Evolutionary conservation across 345 rosid species (phyloP).

Genomic region (Hirschfeldia incana): DNA sequence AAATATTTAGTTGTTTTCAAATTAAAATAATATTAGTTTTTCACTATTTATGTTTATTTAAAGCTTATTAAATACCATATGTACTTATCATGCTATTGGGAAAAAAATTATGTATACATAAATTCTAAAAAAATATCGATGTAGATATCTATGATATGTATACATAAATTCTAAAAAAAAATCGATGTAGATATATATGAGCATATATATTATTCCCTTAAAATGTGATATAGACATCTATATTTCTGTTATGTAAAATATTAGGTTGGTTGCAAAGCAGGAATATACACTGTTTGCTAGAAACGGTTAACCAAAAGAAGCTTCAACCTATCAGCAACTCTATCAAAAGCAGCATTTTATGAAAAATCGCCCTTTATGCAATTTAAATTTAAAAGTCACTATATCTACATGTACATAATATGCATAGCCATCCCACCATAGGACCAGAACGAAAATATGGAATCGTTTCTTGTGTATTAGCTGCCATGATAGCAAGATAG

Average conservation of each 20-base stretch:
- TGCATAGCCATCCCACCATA: slow-evolving; percentile 51
- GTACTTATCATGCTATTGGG: too few species aligned
- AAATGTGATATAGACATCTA: too few species aligned
- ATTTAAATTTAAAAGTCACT: not conserved
- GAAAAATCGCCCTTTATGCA: slow-evolving; percentile 40
- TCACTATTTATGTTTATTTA: too few species aligned
- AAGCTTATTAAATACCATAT: too few species aligned
- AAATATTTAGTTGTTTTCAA: too few species aligned
- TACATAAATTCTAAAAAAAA: too few species aligned
- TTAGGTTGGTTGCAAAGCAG: not conserved
- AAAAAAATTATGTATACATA: not conserved
- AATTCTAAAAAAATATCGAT: slow-evolving; percentile 2
- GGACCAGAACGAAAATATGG: slow-evolving; percentile 77
- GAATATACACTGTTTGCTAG: not conserved
- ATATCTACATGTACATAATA: not conserved
- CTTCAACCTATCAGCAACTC: slow-evolving; percentile 33
- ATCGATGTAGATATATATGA: too few species aligned
- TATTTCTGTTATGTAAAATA: too few species aligned
- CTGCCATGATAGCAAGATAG: slow-evolving; percentile 88
- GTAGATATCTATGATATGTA: too few species aligned
- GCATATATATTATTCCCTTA: too few species aligned
- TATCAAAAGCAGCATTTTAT: too few species aligned
- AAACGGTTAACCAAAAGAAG: slow-evolving; percentile 66
- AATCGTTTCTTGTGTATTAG: slow-evolving; percentile 79
- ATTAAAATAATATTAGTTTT: too few species aligned